Conservation (phyloP, 345 rosid genomes). For the Salix brachista region DNA sequence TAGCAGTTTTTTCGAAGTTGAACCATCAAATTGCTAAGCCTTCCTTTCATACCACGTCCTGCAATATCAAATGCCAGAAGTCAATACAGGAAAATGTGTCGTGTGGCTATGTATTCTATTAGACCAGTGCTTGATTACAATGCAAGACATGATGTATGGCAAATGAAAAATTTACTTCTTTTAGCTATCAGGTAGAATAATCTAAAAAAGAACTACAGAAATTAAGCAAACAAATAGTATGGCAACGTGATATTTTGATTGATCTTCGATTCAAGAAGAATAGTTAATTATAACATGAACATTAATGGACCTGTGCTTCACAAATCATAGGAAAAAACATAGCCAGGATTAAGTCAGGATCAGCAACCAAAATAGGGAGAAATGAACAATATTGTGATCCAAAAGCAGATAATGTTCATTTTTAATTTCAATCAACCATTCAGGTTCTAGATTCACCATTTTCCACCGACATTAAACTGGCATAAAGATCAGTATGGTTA, state of each 20-base stretch:
- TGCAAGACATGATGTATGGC: neutral
- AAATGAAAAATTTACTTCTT: neutral
- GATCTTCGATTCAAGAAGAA: neutral
- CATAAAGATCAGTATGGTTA: neutral
- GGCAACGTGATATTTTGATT: too few species aligned
- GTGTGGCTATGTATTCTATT: neutral
- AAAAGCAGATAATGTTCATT: neutral
- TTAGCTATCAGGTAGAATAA: neutral
- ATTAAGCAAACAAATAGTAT: neutral
- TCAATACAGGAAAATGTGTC: neutral
- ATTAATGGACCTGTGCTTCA: neutral
- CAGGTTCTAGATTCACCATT: neutral
- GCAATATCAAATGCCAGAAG: slow-evolving; percentile 21
- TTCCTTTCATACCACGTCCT: slow-evolving; percentile 59
- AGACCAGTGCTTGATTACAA: neutral
- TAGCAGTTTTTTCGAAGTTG: slow-evolving; percentile 97
- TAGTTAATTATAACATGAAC: neutral
- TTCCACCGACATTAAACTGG: neutral
- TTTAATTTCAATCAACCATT: neutral
- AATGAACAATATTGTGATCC: neutral
- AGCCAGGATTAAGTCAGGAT: neutral
- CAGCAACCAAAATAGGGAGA: neutral
- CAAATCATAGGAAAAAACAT: neutral
- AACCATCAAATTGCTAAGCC: slow-evolving; percentile 65
- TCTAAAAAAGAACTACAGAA: neutral